Conservation (phyloP, 23 red algal genomes). For the Gracilaria caudata region DNA sequence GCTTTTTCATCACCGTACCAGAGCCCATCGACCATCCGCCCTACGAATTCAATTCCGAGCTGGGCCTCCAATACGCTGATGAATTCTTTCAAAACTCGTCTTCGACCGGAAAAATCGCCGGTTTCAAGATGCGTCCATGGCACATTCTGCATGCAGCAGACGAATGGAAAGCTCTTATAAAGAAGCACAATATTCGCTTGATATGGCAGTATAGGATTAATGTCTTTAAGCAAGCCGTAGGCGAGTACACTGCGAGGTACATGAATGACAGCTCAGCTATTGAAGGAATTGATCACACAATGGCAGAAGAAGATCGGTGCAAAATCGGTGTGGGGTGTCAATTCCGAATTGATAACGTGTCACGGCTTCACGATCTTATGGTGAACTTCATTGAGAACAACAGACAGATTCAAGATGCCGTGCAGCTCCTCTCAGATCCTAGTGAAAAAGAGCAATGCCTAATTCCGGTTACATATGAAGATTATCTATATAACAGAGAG, state of each 20-base stretch:
- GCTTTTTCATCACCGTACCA: slow-evolving; percentile 36
- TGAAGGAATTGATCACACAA: slow-evolving; percentile 46
- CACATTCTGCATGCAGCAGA: slow-evolving; percentile 43
- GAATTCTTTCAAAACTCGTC: slow-evolving; percentile 35
- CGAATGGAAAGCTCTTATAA: slow-evolving; percentile 33
- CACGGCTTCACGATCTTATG: slow-evolving; percentile 44
- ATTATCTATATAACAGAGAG: slow-evolving; percentile 47
- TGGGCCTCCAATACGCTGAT: slow-evolving; percentile 28
- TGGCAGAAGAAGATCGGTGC: slow-evolving; percentile 34
- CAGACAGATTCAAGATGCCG: slow-evolving; percentile 36
- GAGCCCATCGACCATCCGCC: slow-evolving; percentile 52
- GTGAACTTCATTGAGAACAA: slow-evolving; percentile 45
- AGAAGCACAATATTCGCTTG: slow-evolving; percentile 35
- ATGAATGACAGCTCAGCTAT: slow-evolving; percentile 56
- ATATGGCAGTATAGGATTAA: slow-evolving; percentile 64
- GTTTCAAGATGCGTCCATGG: slow-evolving; percentile 66
- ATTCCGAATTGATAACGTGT: slow-evolving; percentile 47
- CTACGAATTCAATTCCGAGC: slow-evolving; percentile 27
- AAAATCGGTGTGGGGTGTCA: slow-evolving; percentile 50
- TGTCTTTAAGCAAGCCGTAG: slow-evolving; percentile 61
- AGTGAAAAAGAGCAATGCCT: slow-evolving; percentile 33
- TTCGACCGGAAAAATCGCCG: slow-evolving; percentile 19
- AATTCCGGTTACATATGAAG: slow-evolving; percentile 45
- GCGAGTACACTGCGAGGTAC: slow-evolving; percentile 44
- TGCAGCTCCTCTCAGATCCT: slow-evolving; percentile 19